phyloP scores from a whole-genome alignment of 2,329 filamentous ascomycete species.

The Neopestalotiopsis clavispora region DNA sequence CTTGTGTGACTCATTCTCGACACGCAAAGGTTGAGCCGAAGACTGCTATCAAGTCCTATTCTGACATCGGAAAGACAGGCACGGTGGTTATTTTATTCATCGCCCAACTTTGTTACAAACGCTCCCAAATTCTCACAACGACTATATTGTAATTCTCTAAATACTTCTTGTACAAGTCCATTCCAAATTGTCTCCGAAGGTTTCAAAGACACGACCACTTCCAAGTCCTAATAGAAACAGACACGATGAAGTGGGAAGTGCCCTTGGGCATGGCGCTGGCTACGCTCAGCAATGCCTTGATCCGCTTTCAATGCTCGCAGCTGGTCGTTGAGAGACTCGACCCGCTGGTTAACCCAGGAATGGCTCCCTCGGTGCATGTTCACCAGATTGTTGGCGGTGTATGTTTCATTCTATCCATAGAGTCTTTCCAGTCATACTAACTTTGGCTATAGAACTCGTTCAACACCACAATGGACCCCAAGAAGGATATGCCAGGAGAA shows the following conservation, averaged over 20 bases:
- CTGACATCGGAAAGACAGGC: not conserved
- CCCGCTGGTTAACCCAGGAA: constrained; percentile 8
- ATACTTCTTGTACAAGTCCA: not conserved
- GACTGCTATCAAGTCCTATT: not conserved
- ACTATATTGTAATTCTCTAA: no score
- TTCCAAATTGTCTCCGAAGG: not conserved
- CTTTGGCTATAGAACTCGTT: constrained; percentile 35
- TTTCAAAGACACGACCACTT: not conserved
- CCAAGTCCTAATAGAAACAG: not conserved
- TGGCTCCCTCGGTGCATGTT: constrained; percentile 2
- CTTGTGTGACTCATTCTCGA: not conserved
- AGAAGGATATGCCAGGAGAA: constrained; percentile 26
- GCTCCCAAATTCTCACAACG: not conserved
- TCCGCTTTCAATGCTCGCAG: constrained; percentile 14
- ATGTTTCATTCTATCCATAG: not conserved
- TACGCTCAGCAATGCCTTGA: constrained; percentile 3
- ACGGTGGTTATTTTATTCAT: not conserved
- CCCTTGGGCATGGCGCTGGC: not conserved
- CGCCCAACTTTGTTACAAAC: not conserved
- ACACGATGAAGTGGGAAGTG: not conserved
- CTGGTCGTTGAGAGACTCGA: constrained; percentile 10
- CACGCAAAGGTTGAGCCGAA: not conserved
- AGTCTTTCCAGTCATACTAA: constrained; percentile 27
- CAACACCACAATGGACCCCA: constrained; percentile 33
- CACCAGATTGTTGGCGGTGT: constrained; percentile 15